Evolutionary conservation across 192 early-diverging fungal species (phyloP).

Genomic region (Paraglomus occultum): DNA sequence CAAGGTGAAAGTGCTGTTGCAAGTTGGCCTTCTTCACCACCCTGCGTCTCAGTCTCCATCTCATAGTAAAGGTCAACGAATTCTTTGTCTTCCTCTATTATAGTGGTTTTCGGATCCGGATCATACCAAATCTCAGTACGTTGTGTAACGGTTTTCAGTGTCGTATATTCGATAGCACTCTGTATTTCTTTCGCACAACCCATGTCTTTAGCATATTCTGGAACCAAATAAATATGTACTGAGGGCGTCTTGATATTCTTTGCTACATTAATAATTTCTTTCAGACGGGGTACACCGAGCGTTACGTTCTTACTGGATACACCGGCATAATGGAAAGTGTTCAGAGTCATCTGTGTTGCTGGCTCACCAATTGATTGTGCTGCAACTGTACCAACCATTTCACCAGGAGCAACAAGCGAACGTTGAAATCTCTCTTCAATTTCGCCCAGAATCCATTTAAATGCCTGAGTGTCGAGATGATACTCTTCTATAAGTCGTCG

Average conservation of each 20-base stretch:
- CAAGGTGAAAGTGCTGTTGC: conserved; percentile 65
- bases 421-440: conserved; percentile 89
- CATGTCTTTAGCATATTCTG: conserved; percentile 69
- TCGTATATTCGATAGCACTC: conserved; percentile 87
- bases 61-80: conserved; percentile 85
- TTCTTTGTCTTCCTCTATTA: conserved; percentile 84
- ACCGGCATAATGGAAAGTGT: conserved; percentile 99
- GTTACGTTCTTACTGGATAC: conserved; percentile 96
- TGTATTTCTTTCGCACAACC: conserved; percentile 88
- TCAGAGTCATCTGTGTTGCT: conserved; percentile 99
- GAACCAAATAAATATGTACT: conserved; percentile 70
- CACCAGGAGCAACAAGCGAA: conserved; percentile 88
- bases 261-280: conserved; percentile 99
- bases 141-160: conserved; percentile 77
- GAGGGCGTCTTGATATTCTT: conserved; percentile 95
- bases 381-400: conserved; percentile 98
- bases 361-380: conserved; percentile 99
- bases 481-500: conserved; percentile 89
- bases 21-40: conserved; percentile 63
- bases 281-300: conserved; percentile 95
- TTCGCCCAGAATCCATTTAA: conserved; percentile 94
- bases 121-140: conserved; percentile 96
- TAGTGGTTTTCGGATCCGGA: conserved; percentile 77
- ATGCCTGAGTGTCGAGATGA: conserved; percentile 82
- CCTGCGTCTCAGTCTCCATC: conserved; percentile 42